Evolutionary conservation across 306 rosid species (phyloP), one percentile per base, ranked within the genome.

Genomic region (Crataegus laevigata): DNA sequence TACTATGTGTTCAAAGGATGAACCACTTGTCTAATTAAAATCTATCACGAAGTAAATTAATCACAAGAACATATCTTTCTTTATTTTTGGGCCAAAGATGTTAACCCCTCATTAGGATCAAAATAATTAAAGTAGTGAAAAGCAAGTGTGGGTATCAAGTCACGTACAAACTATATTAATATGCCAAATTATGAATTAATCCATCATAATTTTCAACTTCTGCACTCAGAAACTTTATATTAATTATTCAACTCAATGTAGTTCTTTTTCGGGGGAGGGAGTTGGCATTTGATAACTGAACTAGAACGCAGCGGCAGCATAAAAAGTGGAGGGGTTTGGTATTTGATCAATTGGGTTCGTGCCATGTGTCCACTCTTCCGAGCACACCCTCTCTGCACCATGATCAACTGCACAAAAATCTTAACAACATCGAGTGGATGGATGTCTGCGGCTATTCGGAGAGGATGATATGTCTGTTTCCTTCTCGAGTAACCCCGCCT

Each of bases 391-490:
- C 32, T 22, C 21, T 38, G 19, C 59, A 36, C 0, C 17, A 22
- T 3, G 17, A 52, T 19, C 59, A 42, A 57, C 43, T 21, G 17
- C 25, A 13, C 9, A n/a, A 67, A 40, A 66, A 12, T 67, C 50
- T 21, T 14, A 66, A 65, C 26, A 66, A 55, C 2, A 55, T 25
- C 34, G 67, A 68, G 80, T 58, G 80, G 42, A 57, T 26, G 63
- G 42, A 57, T 26, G 63, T 2, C 43, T 38, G 54, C 30, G 21
- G 66, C 10, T 54, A 5, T 55, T 54, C 58, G n/a, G 54, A 43
- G 50, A 36, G 17, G 70, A n/a, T 62, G 72, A 69, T 11, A 10
- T 69, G 76, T 62, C 50, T 71, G 72, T 64, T 51, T 68, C 8
- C 62, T 72, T 43, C 78, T 73, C 24, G 55, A 22, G 52, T 32